These are phyloP conservation scores for Solanum virginianum DNA, from an alignment of 257 asterid genomes.

Conservation along the genomic window DNA sequence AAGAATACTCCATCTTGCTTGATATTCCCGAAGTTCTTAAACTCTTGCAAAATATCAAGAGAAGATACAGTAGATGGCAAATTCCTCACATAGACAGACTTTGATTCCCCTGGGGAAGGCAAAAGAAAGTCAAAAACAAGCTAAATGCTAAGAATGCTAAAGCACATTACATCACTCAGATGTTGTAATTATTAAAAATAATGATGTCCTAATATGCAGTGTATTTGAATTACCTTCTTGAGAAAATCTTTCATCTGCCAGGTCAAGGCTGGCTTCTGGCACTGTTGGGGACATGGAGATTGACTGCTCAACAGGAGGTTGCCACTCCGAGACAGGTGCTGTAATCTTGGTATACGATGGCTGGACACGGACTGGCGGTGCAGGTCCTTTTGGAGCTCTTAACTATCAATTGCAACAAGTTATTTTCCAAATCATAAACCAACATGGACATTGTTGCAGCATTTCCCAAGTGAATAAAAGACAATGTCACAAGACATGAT, in stretches of 20 bases:
- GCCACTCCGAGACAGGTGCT: slow-evolving; percentile 30
- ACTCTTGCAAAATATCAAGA: slow-evolving; percentile 56
- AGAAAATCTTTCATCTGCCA: slow-evolving; percentile 27
- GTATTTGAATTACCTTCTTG: slow-evolving; percentile 34
- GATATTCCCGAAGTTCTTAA: slow-evolving; percentile 53
- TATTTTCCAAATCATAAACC: not conserved
- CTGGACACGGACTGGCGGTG: slow-evolving; percentile 26
- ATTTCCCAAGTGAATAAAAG: not conserved
- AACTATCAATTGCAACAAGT: not conserved
- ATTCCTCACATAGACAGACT: slow-evolving; percentile 74
- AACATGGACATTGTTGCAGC: not conserved
- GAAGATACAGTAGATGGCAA: slow-evolving; percentile 45
- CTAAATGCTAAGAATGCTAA: not conserved
- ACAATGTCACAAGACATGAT: not conserved
- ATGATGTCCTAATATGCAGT: not conserved
- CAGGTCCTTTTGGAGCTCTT: slow-evolving; percentile 41
- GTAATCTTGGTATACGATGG: slow-evolving; percentile 33
- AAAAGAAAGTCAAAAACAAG: slow-evolving; percentile 2
- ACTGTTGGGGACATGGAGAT: not conserved
- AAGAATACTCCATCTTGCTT: slow-evolving; percentile 70
- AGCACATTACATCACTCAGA: not conserved
- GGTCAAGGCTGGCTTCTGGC: slow-evolving; percentile 11
- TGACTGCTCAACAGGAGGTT: slow-evolving; percentile 32
- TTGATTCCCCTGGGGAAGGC: slow-evolving; percentile 43
- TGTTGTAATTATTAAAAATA: not conserved